A percentile compares a stretch with the other conserved stretches of the same genome.
Conservation (phyloP, 202 grass and related monocot genomes). For the Hordeum pubiflorum region DNA sequence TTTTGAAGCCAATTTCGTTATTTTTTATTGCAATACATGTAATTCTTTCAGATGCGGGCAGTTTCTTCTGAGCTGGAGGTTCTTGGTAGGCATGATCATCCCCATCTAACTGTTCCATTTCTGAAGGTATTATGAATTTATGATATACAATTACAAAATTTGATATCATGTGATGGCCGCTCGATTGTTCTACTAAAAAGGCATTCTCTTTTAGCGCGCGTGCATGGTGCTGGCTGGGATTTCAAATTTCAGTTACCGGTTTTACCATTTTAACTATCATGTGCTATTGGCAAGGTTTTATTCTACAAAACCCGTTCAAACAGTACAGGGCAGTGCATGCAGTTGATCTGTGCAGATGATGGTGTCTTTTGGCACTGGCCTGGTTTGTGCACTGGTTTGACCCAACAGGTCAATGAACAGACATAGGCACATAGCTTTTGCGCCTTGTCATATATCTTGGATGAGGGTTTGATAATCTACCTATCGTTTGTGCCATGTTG, state of each 20-base stretch:
- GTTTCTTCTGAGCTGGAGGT: slow-evolving; percentile 85
- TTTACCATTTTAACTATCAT: not conserved
- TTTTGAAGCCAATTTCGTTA: slow-evolving; percentile 9
- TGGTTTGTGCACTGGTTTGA: not conserved
- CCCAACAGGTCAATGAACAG: not conserved
- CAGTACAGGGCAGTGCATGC: not conserved
- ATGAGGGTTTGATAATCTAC: not conserved
- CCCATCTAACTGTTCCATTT: slow-evolving; percentile 87
- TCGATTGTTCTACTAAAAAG: slow-evolving; percentile 17
- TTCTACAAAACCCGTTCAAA: not conserved
- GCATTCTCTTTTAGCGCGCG: slow-evolving; percentile 15
- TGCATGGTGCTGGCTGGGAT: not conserved
- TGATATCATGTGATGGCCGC: slow-evolving; percentile 16
- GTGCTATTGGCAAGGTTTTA: not conserved
- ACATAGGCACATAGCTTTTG: not conserved
- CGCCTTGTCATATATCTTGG: not conserved
- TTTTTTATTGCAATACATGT: slow-evolving; percentile 3
- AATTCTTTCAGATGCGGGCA: slow-evolving; percentile 63
- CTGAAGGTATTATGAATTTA: slow-evolving; percentile 83
- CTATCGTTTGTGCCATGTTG: not conserved
- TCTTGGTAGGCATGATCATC: slow-evolving; percentile 82
- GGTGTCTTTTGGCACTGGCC: not conserved
- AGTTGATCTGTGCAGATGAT: not conserved
- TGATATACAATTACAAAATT: slow-evolving; percentile 11
- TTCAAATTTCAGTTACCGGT: not conserved